phyloP scores from a whole-genome alignment of 1,284 basidiomycete species.

The Peniophora sp. region DNA sequence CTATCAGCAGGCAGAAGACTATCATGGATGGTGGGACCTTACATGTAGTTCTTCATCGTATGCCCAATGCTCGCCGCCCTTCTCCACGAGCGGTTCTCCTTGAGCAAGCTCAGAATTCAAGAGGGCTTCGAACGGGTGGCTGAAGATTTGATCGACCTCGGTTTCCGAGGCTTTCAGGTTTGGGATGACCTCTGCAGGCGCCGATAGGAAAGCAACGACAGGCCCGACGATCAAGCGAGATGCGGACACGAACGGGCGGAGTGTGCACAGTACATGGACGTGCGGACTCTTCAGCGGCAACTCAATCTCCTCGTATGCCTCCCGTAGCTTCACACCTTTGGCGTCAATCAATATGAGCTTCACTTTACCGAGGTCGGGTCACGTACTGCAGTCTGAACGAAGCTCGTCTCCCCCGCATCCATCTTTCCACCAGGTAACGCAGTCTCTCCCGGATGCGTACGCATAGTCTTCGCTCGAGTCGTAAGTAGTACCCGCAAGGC shows the following conservation, averaged over 20 bases:
- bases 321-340: conserved; percentile 46
- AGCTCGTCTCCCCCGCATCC: conserved; percentile 57
- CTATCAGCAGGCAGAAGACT: not conserved
- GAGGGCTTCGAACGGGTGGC: conserved; percentile 65
- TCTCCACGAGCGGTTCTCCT: conserved; percentile 40
- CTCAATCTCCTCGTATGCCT: conserved; percentile 77
- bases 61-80: conserved; percentile 68
- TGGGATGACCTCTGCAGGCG: conserved; percentile 36
- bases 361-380: not conserved
- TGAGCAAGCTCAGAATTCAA: conserved; percentile 48
- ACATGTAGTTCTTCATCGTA: conserved; percentile 66
- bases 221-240: conserved; percentile 59
- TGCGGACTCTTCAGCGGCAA: conserved; percentile 51
- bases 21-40: conserved; percentile 7
- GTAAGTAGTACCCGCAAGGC: conserved; percentile 73
- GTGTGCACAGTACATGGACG: conserved; percentile 54
- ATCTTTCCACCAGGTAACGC: conserved; percentile 80
- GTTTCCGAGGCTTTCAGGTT: conserved; percentile 45
- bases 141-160: conserved; percentile 77
- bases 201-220: conserved; percentile 63
- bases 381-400: conserved; percentile 69
- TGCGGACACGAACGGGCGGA: conserved; percentile 68
- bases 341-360: conserved; percentile 2
- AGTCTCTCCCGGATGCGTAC: conserved; percentile 73
- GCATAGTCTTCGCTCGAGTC: conserved; percentile 70